These are phyloP conservation scores for Cubamyces sp. DNA, from an alignment of 768 basidiomycete genomes.

Conservation along the genomic window DNA sequence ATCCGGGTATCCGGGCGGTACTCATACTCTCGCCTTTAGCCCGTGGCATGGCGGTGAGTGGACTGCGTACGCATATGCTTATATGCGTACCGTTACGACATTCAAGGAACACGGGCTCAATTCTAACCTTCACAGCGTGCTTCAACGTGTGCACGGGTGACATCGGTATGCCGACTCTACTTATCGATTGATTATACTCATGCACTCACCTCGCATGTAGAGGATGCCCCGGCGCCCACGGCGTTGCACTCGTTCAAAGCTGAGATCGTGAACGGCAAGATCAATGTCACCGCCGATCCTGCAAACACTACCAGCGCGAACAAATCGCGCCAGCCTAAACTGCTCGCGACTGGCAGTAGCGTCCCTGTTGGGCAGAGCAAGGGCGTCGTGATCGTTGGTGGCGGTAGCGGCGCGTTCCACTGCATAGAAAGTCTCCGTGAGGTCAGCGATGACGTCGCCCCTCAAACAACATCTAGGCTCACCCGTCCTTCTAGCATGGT, in stretches of 20 bases:
- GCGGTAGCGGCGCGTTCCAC: conserved; percentile 79
- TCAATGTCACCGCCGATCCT: conserved; percentile 74
- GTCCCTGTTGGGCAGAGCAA: conserved; percentile 39
- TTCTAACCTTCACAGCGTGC: conserved; percentile 57
- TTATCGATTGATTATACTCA: conserved; percentile 24
- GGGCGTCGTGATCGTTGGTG: conserved; percentile 84
- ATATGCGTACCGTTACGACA: not conserved
- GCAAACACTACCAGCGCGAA: conserved; percentile 67
- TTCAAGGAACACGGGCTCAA: not conserved
- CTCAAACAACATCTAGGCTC: not conserved
- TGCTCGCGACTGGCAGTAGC: conserved; percentile 51
- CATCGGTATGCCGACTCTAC: conserved; percentile 55
- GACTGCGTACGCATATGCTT: not conserved
- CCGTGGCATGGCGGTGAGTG: conserved; percentile 85
- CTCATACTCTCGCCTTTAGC: conserved; percentile 38
- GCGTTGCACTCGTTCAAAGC: conserved; percentile 81
- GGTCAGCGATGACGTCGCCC: conserved; percentile 44
- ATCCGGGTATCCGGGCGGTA: not conserved
- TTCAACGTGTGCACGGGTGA: conserved; percentile 87
- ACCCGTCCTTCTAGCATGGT: conserved; percentile 57
- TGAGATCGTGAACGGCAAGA: conserved; percentile 68
- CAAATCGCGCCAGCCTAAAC: conserved; percentile 61
- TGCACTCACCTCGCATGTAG: conserved; percentile 39
- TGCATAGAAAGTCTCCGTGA: conserved; percentile 82
- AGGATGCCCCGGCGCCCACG: conserved; percentile 87